Base-by-base conservation (phyloP, 129 eudicot genomes). In the Solidago caesia region DNA sequence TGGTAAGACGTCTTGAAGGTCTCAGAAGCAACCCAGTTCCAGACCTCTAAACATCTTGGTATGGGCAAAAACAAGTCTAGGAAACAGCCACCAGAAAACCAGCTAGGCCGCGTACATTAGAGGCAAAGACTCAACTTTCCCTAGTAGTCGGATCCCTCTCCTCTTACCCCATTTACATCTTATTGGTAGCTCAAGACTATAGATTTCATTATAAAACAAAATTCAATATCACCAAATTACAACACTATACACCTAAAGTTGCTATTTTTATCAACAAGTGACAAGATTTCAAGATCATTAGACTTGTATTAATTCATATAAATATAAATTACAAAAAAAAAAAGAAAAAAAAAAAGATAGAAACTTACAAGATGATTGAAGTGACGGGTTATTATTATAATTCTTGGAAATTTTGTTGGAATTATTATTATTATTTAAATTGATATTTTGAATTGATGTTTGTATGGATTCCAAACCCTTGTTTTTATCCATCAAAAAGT, bases 401-500 rank as follows among this genome's bases (percentile, higher is more conserved):
- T 41, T 27, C 16, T 25, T 27, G 41, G 49, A 5, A 21, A 64
- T 12, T 7, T 76, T 76, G 61, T 29, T 69, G 49, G 88, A 74
- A 67, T 41, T 87, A 14, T 56, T 70, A 75, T 72, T 68, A 65
- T 10, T 45, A 76, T 73, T 84, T 72, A 84, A 72, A 76, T 79
- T 81, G 14, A 81, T 82, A 27, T 79, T 79, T 39, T 79, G 84
- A 33, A 81, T 5, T 8, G 86, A 84, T 53, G 56, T 45, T n/a
- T 77, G 80, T 44, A 86, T 21, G 60, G 83, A 8, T 66, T 83
- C 78, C 79, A 74, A 29, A 56, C 44, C 75, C 68, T 81, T 84
- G 57, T 56, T 72, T 79, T 73, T 84, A 48, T 87, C 91, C 91
- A 87, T 87, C 68, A 56, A 74, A 53, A 26, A 16, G 13, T 45